Evolutionary conservation across 495 filamentous ascomycete species (phyloP).

Genomic region (Penicillium daleae): DNA sequence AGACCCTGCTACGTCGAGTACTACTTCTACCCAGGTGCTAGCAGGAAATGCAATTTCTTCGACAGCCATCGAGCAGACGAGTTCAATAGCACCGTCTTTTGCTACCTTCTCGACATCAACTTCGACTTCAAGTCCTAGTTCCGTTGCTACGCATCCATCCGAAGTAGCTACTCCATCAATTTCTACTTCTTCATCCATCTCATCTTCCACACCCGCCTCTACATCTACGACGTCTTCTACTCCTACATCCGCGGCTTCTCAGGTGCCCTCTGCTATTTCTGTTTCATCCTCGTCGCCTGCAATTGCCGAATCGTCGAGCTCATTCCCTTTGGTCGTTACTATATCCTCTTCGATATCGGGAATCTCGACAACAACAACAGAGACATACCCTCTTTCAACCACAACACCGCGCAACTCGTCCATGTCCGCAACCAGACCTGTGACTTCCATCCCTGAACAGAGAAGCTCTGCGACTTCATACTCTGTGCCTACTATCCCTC

Average conservation of each 20-base stretch:
- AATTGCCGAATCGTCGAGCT: background rate
- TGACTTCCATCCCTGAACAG: no score
- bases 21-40: background rate
- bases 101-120: background rate
- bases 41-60: background rate
- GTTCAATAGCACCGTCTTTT: background rate
- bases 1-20: background rate
- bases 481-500: background rate
- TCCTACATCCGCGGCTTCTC: background rate
- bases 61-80: background rate
- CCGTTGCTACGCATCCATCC: background rate
- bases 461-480: background rate
- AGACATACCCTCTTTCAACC: background rate
- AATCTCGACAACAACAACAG: background rate
- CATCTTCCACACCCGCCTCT: background rate
- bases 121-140: background rate
- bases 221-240: background rate
- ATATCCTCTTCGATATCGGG: background rate
- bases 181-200: background rate
- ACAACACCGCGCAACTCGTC: background rate
- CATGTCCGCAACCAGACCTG: no score
- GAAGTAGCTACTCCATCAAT: background rate
- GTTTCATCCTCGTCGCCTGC: background rate
- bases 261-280: background rate
- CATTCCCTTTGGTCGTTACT: background rate